Percentiles rank a stretch among this genome's conserved stretches.
Evolutionary conservation across 805 yeast species (phyloP).

Genomic region (Komagataella mondaviorum): DNA sequence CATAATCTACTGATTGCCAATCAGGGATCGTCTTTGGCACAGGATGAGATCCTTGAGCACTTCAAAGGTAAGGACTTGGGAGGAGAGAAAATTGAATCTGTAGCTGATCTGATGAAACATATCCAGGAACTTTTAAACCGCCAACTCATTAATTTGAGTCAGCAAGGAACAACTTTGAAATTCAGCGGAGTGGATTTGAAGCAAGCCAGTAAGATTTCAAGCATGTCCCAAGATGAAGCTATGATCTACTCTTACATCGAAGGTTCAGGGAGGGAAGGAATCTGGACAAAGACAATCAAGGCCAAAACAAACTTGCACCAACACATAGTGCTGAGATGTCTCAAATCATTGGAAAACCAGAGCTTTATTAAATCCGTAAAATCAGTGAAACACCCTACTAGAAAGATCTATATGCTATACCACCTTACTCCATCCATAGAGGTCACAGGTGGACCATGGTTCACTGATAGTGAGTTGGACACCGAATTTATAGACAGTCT

Average conservation of each 20-base stretch:
- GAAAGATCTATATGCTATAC: constrained; percentile 93
- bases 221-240: constrained; percentile 80
- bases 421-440: constrained; percentile 88
- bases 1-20: constrained; percentile 3
- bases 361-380: constrained; percentile 81
- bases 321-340: constrained; percentile 74
- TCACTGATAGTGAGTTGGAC: constrained; percentile 89
- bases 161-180: constrained; percentile 49
- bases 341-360: constrained; percentile 69
- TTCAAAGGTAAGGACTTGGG: neutral
- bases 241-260: constrained; percentile 86
- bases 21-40: constrained; percentile 43
- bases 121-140: constrained; percentile 32
- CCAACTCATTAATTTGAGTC: constrained; percentile 53
- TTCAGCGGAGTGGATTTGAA: constrained; percentile 63
- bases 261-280: constrained; percentile 89
- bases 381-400: constrained; percentile 79
- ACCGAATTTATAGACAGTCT: constrained; percentile 84
- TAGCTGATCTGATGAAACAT: constrained; percentile 24
- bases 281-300: constrained; percentile 88
- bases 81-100: constrained; percentile 23
- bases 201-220: constrained; percentile 66
- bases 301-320: constrained; percentile 84
- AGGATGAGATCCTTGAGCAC: constrained; percentile 49
- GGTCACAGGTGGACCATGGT: constrained; percentile 99